These are phyloP conservation scores for Yamadazyma paraphyllophila DNA, from an alignment of 805 yeast species.

Conservation along the genomic window DNA sequence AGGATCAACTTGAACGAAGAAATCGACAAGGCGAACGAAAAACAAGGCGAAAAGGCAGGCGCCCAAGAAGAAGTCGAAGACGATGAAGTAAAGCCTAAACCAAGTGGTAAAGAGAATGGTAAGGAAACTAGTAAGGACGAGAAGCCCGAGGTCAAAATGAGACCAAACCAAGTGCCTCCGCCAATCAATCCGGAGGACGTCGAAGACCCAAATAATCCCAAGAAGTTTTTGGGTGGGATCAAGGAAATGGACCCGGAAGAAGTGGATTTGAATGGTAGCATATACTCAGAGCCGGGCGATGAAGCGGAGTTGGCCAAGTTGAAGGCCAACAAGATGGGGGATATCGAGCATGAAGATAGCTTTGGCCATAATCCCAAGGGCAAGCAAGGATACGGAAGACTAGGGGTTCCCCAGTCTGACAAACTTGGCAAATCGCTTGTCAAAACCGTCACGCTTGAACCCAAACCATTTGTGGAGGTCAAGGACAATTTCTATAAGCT, in stretches of 20 bases:
- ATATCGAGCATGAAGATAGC: constrained; percentile 13
- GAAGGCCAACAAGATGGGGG: constrained; percentile 11
- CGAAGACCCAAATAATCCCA: constrained; percentile 19
- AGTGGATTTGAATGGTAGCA: constrained; percentile 14
- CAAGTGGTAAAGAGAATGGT: too few relatives aligned
- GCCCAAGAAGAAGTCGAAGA: not conserved
- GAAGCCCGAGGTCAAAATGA: not conserved
- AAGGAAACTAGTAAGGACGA: too few relatives aligned
- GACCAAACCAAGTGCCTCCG: constrained; percentile 5
- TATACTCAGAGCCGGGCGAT: constrained; percentile 16
- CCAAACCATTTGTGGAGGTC: constrained; percentile 12
- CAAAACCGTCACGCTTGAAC: constrained; percentile 8
- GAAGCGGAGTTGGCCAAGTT: constrained; percentile 13
- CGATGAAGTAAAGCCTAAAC: not conserved
- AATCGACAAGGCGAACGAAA: not conserved
- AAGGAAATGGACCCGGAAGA: constrained; percentile 18
- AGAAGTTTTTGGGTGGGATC: constrained; percentile 23
- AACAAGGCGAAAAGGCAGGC: too few relatives aligned
- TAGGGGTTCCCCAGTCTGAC: constrained; percentile 11
- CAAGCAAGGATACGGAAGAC: constrained; percentile 8
- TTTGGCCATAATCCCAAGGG: constrained; percentile 9
- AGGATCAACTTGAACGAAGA: not conserved
- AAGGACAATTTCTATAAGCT: constrained; percentile 13
- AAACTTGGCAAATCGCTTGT: constrained; percentile 5
- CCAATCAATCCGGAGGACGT: constrained; percentile 2